Evolutionary conservation across 2,329 filamentous ascomycete genomes (phyloP).

Genomic region (Diaporthe sp.): DNA sequence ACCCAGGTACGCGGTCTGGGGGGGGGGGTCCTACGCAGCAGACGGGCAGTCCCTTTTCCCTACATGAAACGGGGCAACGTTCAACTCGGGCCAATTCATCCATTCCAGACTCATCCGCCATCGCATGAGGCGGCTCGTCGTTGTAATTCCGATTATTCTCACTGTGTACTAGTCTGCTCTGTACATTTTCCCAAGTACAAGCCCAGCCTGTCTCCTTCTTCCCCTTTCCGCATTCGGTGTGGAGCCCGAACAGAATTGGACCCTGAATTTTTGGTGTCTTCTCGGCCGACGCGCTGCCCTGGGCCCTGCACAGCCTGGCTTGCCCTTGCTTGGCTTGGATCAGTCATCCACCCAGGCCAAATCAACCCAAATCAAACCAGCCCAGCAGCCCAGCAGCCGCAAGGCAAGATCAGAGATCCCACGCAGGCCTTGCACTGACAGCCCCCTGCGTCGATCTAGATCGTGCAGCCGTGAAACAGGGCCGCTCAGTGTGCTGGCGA

Average conservation of each 20-base stretch:
- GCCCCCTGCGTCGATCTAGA: conserved; percentile 29
- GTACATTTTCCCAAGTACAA: background rate
- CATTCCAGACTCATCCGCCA: conserved; percentile 25
- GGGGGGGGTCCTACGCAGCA: background rate
- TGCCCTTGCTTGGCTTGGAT: background rate
- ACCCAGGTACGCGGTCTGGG: background rate
- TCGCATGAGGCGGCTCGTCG: background rate
- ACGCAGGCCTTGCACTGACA: conserved; percentile 20
- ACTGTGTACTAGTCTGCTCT: conserved; percentile 15
- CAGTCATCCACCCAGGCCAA: conserved; percentile 10
- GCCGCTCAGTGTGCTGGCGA: conserved; percentile 19
- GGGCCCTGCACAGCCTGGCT: conserved; percentile 1
- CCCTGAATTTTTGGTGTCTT: conserved; percentile 15
- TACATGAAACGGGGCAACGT: conserved; percentile 16
- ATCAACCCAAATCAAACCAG: conserved; percentile 1
- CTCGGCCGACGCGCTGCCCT: conserved; percentile 25
- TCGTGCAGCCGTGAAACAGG: conserved; percentile 33
- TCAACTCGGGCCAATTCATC: conserved; percentile 7
- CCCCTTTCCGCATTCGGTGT: conserved; percentile 30
- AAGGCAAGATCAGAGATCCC: conserved; percentile 18
- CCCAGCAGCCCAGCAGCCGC: background rate
- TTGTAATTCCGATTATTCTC: background rate
- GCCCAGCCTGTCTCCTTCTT: conserved; percentile 8
- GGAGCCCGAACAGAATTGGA: conserved; percentile 17
- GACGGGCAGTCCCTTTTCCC: background rate